Conservation (phyloP, 345 rosid species). For the Aquilaria sinensis region DNA sequence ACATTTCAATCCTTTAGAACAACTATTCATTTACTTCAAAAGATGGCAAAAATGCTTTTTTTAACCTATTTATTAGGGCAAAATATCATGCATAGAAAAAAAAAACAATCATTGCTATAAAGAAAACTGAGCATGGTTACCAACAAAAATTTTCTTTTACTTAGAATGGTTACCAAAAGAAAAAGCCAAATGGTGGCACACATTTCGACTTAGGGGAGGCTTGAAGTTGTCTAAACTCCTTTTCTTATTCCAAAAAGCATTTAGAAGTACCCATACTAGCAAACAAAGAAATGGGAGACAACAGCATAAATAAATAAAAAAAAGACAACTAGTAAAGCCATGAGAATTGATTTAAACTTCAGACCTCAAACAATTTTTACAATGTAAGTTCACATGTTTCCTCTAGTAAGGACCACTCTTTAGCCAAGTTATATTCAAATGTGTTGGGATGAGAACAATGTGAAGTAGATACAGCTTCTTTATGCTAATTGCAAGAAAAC, state of each 20-base stretch:
- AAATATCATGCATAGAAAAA: too few species aligned
- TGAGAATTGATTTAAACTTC: background rate
- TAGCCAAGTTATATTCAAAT: slow-evolving; percentile 82
- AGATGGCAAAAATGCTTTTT: too few species aligned
- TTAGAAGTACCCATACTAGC: slow-evolving; percentile 8
- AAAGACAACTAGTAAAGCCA: too few species aligned
- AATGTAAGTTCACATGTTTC: slow-evolving; percentile 33
- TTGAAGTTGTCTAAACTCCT: slow-evolving; percentile 18
- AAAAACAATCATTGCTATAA: too few species aligned
- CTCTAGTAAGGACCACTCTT: slow-evolving; percentile 68
- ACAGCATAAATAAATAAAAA: background rate
- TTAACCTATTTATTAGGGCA: too few species aligned
- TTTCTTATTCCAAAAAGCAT: slow-evolving; percentile 46
- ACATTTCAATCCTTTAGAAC: too few species aligned
- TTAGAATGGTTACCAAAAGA: too few species aligned
- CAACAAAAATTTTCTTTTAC: too few species aligned
- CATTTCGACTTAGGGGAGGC: too few species aligned
- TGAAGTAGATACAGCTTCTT: slow-evolving; percentile 73
- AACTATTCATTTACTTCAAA: too few species aligned
- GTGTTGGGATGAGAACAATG: slow-evolving; percentile 88
- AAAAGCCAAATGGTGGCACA: too few species aligned
- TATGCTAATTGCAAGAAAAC: slow-evolving; percentile 44
- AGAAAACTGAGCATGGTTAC: too few species aligned
- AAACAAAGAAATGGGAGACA: slow-evolving; percentile 3
- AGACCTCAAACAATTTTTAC: slow-evolving; percentile 43